A percentile compares a stretch with the other conserved stretches of the same genome.
phyloP scores from a whole-genome alignment of 768 basidiomycete species.

The Auriscalpium microsporum region DNA sequence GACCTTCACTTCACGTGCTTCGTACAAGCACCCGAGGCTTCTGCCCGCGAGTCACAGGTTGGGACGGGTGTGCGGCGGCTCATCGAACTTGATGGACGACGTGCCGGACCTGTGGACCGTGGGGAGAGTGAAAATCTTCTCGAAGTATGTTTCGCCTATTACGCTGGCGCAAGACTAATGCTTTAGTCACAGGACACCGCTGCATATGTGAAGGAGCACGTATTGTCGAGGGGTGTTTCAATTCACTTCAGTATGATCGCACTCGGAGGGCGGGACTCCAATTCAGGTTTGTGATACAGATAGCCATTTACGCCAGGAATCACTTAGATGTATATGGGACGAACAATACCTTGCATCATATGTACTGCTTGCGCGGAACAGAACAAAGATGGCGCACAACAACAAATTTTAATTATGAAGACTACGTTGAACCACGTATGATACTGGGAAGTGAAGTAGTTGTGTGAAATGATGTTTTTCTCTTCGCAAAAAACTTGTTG shows the following conservation, averaged over 20 bases:
- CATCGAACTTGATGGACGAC: constrained; percentile 78
- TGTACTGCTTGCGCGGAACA: too few species aligned
- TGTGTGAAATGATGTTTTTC: too few species aligned
- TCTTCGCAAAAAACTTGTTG: too few species aligned
- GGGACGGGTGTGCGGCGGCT: constrained; percentile 33
- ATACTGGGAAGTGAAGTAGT: too few species aligned
- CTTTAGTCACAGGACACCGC: constrained; percentile 49
- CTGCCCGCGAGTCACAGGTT: constrained; percentile 23
- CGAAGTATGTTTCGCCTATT: constrained; percentile 26
- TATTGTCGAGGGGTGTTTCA: constrained; percentile 44
- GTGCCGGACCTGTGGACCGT: constrained; percentile 74
- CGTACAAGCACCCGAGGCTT: constrained; percentile 51
- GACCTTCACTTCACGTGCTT: constrained; percentile 87
- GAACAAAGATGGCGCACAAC: too few species aligned
- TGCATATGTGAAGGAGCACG: constrained; percentile 49
- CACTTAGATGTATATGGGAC: too few species aligned
- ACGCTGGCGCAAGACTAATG: background rate
- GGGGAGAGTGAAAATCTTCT: constrained; percentile 56
- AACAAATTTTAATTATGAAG: too few species aligned
- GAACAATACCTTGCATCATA: too few species aligned
- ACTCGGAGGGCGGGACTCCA: constrained; percentile 23
- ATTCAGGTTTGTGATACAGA: too few species aligned
- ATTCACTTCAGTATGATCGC: constrained; percentile 65
- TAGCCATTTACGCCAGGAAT: too few species aligned
- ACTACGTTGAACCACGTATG: too few species aligned